Evolutionary conservation across 352 stramenopile species (phyloP).

Genomic region (Phytophthora boehmeriae): DNA sequence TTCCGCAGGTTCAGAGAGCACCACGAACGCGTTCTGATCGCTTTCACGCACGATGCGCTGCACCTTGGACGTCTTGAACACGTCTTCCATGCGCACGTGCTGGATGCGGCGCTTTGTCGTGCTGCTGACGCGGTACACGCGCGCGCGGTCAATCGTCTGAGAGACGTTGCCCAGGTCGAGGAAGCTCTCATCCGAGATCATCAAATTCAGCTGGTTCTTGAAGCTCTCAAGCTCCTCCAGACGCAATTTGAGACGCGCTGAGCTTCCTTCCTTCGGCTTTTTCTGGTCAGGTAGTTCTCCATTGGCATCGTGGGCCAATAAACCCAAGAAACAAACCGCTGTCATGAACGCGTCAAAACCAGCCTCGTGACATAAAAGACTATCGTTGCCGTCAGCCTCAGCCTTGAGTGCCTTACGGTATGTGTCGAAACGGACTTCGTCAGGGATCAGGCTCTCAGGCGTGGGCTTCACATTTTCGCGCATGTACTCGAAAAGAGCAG

Average conservation of each 20-base stretch:
- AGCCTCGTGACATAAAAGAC: conserved; percentile 80
- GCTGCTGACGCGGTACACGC: conserved; percentile 66
- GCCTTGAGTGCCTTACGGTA: conserved; percentile 67
- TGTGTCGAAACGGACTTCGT: conserved; percentile 58
- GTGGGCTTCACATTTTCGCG: conserved; percentile 62
- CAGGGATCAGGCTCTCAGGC: conserved; percentile 59
- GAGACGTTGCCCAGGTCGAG: conserved; percentile 57
- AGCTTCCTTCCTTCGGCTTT: conserved; percentile 29
- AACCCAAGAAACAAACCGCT: conserved; percentile 72
- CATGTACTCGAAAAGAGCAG: conserved; percentile 82
- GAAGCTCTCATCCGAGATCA: conserved; percentile 75
- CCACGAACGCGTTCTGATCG: conserved; percentile 68
- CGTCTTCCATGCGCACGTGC: conserved; percentile 67
- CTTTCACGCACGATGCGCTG: conserved; percentile 64
- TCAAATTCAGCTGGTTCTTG: conserved; percentile 83
- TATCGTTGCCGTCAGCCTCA: conserved; percentile 50
- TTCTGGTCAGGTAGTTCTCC: conserved; percentile 46
- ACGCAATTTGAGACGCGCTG: conserved; percentile 40
- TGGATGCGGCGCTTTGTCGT: conserved; percentile 68
- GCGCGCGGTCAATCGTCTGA: conserved; percentile 70
- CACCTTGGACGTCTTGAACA: conserved; percentile 70
- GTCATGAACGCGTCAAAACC: conserved; percentile 90
- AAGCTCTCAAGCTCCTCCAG: conserved; percentile 51
- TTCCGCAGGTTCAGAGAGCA: conserved; percentile 39
- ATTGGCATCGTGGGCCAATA: conserved; percentile 63